Evolutionary conservation across 495 filamentous ascomycete species (phyloP).

Genomic region (Oleoguttula mirabilis): DNA sequence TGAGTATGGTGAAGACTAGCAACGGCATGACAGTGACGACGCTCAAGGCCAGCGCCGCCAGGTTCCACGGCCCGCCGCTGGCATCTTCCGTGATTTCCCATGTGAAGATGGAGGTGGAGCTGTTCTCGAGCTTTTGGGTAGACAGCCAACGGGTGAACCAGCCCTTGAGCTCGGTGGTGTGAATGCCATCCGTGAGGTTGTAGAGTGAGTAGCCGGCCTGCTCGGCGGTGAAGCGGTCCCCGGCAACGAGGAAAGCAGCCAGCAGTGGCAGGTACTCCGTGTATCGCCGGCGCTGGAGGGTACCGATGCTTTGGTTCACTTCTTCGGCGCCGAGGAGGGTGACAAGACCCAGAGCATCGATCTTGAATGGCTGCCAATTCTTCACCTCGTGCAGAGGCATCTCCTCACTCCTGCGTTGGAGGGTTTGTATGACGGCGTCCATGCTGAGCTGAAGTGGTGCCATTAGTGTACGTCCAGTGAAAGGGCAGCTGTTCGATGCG

Average conservation of each 20-base stretch:
- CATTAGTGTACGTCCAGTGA: not conserved
- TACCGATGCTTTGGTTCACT: conserved; percentile 47
- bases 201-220: conserved; percentile 8
- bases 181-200: conserved; percentile 8
- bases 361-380: conserved; percentile 1
- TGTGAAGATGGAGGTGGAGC: not conserved
- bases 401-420: not conserved
- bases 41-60: not conserved
- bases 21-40: not conserved
- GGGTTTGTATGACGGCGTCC: not conserved
- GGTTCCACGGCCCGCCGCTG: not conserved
- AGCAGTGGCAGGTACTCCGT: conserved; percentile 1
- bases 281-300: not conserved
- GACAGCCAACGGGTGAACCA: conserved; percentile 13
- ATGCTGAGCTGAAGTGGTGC: not conserved
- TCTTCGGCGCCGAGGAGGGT: conserved; percentile 6
- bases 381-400: conserved; percentile 28
- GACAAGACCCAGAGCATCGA: conserved; percentile 5
- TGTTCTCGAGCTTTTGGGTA: not conserved
- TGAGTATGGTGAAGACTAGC: not conserved
- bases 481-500: too few relatives aligned
- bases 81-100: not conserved
- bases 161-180: conserved; percentile 6
- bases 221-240: not conserved
- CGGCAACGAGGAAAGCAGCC: not conserved